Base-by-base conservation (phyloP, 2,329 filamentous ascomycete species). In the Aspergillus hortae region DNA sequence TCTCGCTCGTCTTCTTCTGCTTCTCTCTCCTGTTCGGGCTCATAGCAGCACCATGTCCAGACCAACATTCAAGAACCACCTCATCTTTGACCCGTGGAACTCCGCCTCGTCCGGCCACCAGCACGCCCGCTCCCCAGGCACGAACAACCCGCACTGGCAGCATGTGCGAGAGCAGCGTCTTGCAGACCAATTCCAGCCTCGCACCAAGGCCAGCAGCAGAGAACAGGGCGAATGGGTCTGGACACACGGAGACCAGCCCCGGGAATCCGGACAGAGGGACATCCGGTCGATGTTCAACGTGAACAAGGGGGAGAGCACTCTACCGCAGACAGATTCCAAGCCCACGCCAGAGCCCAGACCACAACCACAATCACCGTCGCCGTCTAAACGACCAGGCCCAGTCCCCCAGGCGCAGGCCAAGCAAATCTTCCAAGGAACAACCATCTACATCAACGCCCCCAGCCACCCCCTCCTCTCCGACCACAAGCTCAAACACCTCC, bases 401-500 rank as follows among this genome's bases (percentile, higher is more conserved):
- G 19, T 19, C 3, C 27, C 11, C 4, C n/a, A 45, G 45, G 32
- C 44, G 15, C 25, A 42, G 43, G 50, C 50, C 53, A 56, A 67
- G 61, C 58, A 64, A n/a, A 80, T 95, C 48, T 92, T 96, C 67
- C 73, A 81, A 42, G 83, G 85, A 14, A 79, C 91, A 19, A 85
- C 83, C 47, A 81, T 96, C 61, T 94, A 92, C 73, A 81, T 96
- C 70, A 96, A 96, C 70, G 91, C 91, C 55, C 92, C 88, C 59
- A 95, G 90, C 2, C 81, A 85, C 54, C 91, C 92, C 1, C 71
- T 84, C 21, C 81, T 96, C 56, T 95, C 89, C 12, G 92, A 96
- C 69, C 89, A 95, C 74, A 88, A 83, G 67, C 80, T 96, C 52
- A 95, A 94, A 76, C 85, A 86, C 50, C 70, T 95, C 14, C 80